Evolutionary conservation across 306 rosid species (phyloP).

Genomic region (Abrus precatorius): DNA sequence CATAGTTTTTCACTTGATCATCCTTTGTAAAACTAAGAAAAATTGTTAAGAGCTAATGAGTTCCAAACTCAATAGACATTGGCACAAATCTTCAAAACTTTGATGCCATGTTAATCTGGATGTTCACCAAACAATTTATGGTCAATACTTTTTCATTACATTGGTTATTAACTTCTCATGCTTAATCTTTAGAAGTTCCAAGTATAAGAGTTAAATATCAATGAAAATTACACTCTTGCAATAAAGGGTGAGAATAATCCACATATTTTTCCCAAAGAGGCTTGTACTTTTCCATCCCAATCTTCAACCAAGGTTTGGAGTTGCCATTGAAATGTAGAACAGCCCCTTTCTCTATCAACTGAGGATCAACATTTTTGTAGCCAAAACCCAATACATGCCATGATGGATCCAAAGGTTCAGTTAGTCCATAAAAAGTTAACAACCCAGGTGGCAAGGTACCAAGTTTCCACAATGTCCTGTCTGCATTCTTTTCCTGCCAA

Average conservation of each 20-base stretch:
- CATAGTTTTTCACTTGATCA: not conserved
- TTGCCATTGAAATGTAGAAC: conserved; percentile 82
- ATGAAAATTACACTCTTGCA: conserved; percentile 73
- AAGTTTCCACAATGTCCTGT: conserved; percentile 82
- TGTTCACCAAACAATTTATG: not conserved
- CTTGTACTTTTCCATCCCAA: conserved; percentile 83
- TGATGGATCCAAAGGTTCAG: conserved; percentile 71
- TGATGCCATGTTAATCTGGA: conserved; percentile 27
- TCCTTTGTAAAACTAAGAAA: conserved; percentile 9
- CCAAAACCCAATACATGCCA: conserved; percentile 88
- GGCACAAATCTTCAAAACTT: conserved; percentile 12
- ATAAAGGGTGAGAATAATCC: conserved; percentile 63
- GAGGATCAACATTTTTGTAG: conserved; percentile 71
- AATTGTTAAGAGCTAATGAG: conserved; percentile 3
- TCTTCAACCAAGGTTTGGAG: conserved; percentile 86
- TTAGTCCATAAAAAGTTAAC: conserved; percentile 77
- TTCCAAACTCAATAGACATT: not conserved
- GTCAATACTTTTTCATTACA: no score
- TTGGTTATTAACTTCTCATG: conserved; percentile 58
- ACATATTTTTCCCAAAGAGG: conserved; percentile 75
- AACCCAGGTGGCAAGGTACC: conserved; percentile 87
- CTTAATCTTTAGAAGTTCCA: conserved; percentile 60
- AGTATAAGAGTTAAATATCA: conserved; percentile 53
- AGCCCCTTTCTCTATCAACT: conserved; percentile 67
- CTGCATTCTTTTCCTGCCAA: conserved; percentile 80